Evolutionary conservation across 257 asterid genomes (phyloP), one percentile per base, ranked within the genome.

Genomic region (Hygrophila difformis): DNA sequence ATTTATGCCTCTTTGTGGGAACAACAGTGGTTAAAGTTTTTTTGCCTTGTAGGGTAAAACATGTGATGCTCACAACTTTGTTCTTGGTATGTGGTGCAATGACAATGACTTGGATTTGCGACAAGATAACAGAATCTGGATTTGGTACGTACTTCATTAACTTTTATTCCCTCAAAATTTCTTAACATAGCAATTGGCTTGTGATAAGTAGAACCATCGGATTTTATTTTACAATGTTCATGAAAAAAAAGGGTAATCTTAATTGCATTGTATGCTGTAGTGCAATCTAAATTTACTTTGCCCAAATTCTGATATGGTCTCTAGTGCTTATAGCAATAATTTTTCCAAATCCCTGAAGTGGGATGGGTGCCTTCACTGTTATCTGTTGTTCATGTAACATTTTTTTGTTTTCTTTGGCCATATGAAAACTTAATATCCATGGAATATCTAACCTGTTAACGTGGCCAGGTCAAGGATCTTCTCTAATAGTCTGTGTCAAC

Each of bases 81-180:
- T 73, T 73, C 53, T 64, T 91, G 78, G 98, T 80, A 44, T 79
- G 82, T 57, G 98, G 98, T 64, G 98, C 96, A 19, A 86, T 91
- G 94, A 82, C 95, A 52, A 74, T 73, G 75, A 77, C 87, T 43
- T 82, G 96, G 96, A 91, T 91, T 23, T 86, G 88, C 29, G 98
- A 91, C 70, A 75, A 73, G 68, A 91, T 91, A 62, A 14, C 98
- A 2, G 98, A 91, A 64, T 75, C 94, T 22, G 98, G 98, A 57
- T 91, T 91, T 56, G 98, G 96, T 91, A 87, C 18, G 50, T 18
- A 17, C 22, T 29, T 34, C 16, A 4, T 43, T 43, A 13, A 13
- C 6, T 18, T 18, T 43, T 19, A 3, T 8, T 8, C 31, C 31
- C 31, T 26, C 31, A n/a, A n/a, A n/a, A n/a, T n/a, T n/a, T n/a